These are phyloP conservation scores for Alternaria conjuncta DNA, from an alignment of 2,329 filamentous ascomycete genomes.

Conservation along the genomic window DNA sequence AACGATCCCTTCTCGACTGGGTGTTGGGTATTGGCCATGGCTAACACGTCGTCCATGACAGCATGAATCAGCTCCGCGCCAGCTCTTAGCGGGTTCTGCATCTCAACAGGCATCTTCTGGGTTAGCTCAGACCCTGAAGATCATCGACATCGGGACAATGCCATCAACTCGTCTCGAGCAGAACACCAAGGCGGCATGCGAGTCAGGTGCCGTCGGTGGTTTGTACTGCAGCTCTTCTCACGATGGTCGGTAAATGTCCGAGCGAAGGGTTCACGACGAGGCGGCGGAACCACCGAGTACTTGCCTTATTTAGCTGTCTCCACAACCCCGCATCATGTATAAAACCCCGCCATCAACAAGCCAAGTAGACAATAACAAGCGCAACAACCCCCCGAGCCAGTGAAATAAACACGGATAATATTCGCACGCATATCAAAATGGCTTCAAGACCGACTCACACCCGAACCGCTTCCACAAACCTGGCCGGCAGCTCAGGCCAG, in stretches of 20 bases:
- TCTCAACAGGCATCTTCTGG: slow-evolving; percentile 1
- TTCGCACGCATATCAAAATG: slow-evolving; percentile 34
- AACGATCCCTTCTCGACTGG: background rate
- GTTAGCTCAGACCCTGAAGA: slow-evolving; percentile 14
- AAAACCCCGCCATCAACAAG: slow-evolving; percentile 28
- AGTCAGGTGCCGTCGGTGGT: background rate
- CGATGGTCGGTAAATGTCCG: slow-evolving; percentile 8
- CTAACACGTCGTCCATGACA: background rate
- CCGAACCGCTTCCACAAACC: slow-evolving; percentile 50
- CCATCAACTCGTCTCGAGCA: background rate
- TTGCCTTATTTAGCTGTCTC: slow-evolving; percentile 21
- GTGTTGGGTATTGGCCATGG: background rate
- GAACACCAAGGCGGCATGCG: background rate
- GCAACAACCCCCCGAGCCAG: background rate
- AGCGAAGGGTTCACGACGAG: background rate
- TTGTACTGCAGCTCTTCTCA: background rate
- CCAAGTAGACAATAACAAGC: background rate
- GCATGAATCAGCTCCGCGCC: slow-evolving; percentile 5
- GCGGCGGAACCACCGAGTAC: slow-evolving; percentile 25
- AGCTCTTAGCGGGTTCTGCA: background rate
- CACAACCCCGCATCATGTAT: slow-evolving; percentile 24
- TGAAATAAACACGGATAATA: background rate
- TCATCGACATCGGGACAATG: slow-evolving; percentile 5
- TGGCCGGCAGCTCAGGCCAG: slow-evolving; percentile 35
- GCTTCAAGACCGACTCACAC: slow-evolving; percentile 43